Conservation (phyloP, 2,329 filamentous ascomycete genomes). For the Ophiosphaerella korrae region DNA sequence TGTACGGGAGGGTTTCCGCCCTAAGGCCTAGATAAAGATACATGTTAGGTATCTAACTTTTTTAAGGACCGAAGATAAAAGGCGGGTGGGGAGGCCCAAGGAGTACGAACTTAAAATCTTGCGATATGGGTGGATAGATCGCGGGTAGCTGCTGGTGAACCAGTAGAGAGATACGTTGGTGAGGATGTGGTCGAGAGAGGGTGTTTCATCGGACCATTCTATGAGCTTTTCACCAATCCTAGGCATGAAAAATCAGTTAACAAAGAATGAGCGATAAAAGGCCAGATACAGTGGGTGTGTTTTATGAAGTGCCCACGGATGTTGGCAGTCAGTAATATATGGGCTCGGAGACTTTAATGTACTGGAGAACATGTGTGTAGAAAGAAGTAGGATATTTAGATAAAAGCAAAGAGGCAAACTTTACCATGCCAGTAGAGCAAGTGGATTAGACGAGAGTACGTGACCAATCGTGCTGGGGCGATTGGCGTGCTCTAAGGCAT, state of each 20-base stretch:
- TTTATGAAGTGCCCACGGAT: no score
- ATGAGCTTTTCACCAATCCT: slow-evolving; percentile 63
- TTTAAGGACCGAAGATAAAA: no score
- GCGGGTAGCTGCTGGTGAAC: slow-evolving; percentile 56
- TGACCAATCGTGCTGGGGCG: slow-evolving; percentile 63
- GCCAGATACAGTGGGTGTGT: no score
- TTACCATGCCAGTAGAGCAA: slow-evolving; percentile 63
- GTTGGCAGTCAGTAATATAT: background rate
- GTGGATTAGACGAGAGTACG: slow-evolving; percentile 59
- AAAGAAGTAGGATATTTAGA: no score
- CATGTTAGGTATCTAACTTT: no score
- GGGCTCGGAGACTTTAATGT: no score
- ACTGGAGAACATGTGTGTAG: no score
- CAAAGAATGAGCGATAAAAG: no score
- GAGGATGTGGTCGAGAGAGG: slow-evolving; percentile 52
- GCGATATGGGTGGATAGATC: slow-evolving; percentile 58
- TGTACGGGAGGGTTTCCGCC: background rate
- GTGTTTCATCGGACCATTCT: slow-evolving; percentile 58
- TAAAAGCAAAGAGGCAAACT: no score
- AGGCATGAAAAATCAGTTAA: background rate
- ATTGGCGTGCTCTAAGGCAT: slow-evolving; percentile 60
- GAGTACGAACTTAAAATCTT: no score
- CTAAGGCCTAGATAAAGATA: no score
- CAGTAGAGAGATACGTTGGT: slow-evolving; percentile 61
- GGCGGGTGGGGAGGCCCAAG: no score